Base-by-base conservation (phyloP, 2,329 filamentous ascomycete species). In the Lasiodiplodia citricola region DNA sequence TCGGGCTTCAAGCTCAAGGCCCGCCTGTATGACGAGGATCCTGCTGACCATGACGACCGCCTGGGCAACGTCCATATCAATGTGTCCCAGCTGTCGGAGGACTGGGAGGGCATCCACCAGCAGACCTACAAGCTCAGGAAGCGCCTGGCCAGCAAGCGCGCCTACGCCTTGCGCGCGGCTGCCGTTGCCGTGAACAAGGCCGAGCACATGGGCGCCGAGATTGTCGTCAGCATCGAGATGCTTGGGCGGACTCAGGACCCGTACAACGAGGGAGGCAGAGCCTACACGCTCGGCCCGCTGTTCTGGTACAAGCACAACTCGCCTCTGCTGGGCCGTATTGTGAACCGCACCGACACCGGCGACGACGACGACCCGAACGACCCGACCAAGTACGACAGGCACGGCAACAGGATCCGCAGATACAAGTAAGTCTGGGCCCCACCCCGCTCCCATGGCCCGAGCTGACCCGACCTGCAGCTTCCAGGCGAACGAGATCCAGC, bases 401-500 rank as follows among this genome's bases (percentile, higher is more conserved):
- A 64, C 11, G 75, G 75, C 50, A 86, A 87, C 68, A 85, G 84
- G 70, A 85, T 88, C 2, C 87, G 92, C 75, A 90, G 89, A 83
- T 95, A 95, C 77, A 93, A 96, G 91, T 92, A 83, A 72, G 88
- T 82, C 28, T 4, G 41, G 25, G 10, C 4, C n/a, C 7, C 5
- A 6, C 7, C 7, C 3, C 10, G n/a, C n/a, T 51, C n/a, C 11
- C 4, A 16, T 4, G 13, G 2, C 8, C 31, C 11, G 8, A 56
- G 57, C 62, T 25, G 68, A 71, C 51, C 52, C 28, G 11, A n/a
- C 23, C 75, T 21, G 73, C 74, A 94, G 92, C 79, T 98, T 98
- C 80, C 94, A 97, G 84, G 92, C 95, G 50, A 94, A 93, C 77
- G 92, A 97, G 78, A 90, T 97, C 75, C 95, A 97, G 78, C 86